phyloP scores from a whole-genome alignment of 1,139 yeast genomes.

The Yamadazyma taylorii region DNA sequence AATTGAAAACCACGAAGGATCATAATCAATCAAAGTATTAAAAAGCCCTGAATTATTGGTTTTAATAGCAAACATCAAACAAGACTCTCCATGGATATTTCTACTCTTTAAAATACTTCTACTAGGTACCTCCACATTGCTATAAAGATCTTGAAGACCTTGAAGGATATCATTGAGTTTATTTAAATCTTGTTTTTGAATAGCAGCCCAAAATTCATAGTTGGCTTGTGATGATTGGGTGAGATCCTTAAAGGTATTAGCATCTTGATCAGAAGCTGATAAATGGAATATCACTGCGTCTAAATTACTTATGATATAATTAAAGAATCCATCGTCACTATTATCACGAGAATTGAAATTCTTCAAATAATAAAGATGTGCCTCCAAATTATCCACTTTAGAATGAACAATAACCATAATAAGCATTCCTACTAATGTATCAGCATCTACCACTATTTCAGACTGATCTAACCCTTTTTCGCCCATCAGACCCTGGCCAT shows the following conservation, averaged over 20 bases:
- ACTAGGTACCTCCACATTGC: conserved; percentile 28
- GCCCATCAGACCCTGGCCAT: conserved; percentile 4
- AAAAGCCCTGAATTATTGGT: conserved; percentile 46
- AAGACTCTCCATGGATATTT: conserved; percentile 66
- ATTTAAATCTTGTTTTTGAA: conserved; percentile 35
- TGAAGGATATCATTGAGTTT: conserved; percentile 23
- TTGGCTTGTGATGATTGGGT: conserved; percentile 48
- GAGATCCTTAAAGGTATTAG: conserved; percentile 37
- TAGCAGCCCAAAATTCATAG: conserved; percentile 52
- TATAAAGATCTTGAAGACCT: conserved; percentile 18
- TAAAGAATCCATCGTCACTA: conserved; percentile 37
- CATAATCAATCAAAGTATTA: conserved; percentile 41
- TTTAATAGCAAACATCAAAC: conserved; percentile 54
- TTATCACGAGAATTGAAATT: conserved; percentile 47
- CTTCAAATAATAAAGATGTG: conserved; percentile 66
- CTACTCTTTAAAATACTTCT: conserved; percentile 52
- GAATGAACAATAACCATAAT: conserved; percentile 72
- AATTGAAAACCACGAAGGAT: conserved; percentile 51
- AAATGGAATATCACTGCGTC: conserved; percentile 80
- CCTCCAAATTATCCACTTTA: conserved; percentile 55
- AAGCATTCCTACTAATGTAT: conserved; percentile 70
- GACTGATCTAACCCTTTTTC: conserved; percentile 14
- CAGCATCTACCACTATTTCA: conserved; percentile 65
- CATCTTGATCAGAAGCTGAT: conserved; percentile 26
- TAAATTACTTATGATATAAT: conserved; percentile 63